A percentile compares a stretch with the other conserved stretches of the same genome.
Evolutionary conservation across 2,329 filamentous ascomycete genomes (phyloP).

Genomic region (Calycina marina): DNA sequence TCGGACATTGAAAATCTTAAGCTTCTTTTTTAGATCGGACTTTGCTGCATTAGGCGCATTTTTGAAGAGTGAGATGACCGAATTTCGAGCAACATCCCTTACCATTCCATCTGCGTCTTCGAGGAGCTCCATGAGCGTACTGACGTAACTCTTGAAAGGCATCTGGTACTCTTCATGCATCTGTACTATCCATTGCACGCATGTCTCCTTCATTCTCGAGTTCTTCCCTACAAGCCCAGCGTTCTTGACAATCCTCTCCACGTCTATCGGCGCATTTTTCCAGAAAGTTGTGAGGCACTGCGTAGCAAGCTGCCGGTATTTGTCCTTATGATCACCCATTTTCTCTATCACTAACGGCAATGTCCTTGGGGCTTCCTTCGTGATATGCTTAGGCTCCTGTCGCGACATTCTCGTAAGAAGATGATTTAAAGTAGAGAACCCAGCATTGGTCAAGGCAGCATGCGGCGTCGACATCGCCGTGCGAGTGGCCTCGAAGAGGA

Average conservation of each 20-base stretch:
- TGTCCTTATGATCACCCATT: slow-evolving; percentile 79
- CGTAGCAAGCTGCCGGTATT: slow-evolving; percentile 58
- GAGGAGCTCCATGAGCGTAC: slow-evolving; percentile 67
- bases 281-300: slow-evolving; percentile 70
- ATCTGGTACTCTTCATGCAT: slow-evolving; percentile 72
- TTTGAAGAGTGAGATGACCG: slow-evolving; percentile 79
- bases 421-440: slow-evolving; percentile 78
- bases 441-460: slow-evolving; percentile 62
- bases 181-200: slow-evolving; percentile 75
- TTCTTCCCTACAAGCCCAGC: slow-evolving; percentile 68
- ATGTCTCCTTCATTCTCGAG: slow-evolving; percentile 67
- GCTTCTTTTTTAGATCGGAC: slow-evolving; percentile 73
- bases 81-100: slow-evolving; percentile 67
- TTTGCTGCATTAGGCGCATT: slow-evolving; percentile 72
- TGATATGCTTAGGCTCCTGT: slow-evolving; percentile 63
- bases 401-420: slow-evolving; percentile 73
- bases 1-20: slow-evolving; percentile 71
- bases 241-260: slow-evolving; percentile 69
- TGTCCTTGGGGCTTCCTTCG: slow-evolving; percentile 55
- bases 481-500: slow-evolving; percentile 71
- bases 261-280: slow-evolving; percentile 51
- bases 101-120: slow-evolving; percentile 85
- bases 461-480: slow-evolving; percentile 63
- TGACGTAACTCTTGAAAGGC: slow-evolving; percentile 72
- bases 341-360: slow-evolving; percentile 68